Evolutionary conservation across 306 rosid species (phyloP).

Genomic region (Malus orientalis): DNA sequence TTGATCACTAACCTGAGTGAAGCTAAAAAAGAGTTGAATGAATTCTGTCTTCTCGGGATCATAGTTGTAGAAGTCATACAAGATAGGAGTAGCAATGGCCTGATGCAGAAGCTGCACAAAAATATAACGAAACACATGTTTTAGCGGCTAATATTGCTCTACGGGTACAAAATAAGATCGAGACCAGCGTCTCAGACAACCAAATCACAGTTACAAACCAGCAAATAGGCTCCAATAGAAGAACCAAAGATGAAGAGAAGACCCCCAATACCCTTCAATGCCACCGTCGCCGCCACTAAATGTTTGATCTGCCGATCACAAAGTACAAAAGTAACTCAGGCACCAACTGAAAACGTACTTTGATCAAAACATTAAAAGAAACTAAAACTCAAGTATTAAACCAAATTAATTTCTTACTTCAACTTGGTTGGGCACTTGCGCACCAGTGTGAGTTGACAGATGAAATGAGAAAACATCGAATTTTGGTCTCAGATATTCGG

Average conservation of each 20-base stretch:
- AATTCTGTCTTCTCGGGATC: conserved; percentile 52
- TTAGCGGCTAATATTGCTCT: not conserved
- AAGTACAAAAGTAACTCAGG: conserved; percentile 4
- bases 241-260: conserved; percentile 52
- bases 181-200: not conserved
- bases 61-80: conserved; percentile 63
- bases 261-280: conserved; percentile 52
- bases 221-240: conserved; percentile 47
- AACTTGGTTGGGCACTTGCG: conserved; percentile 31
- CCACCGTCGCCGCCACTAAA: conserved; percentile 40
- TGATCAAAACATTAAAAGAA: not conserved
- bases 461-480: conserved; percentile 31
- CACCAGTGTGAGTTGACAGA: conserved; percentile 34
- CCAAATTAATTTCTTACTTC: conserved; percentile 29
- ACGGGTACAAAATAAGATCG: not conserved
- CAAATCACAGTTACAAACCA: conserved; percentile 28
- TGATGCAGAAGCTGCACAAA: conserved; percentile 52
- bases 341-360: not conserved
- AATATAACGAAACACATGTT: not conserved
- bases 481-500: conserved; percentile 41
- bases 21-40: conserved; percentile 46
- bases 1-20: conserved; percentile 43
- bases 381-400: not conserved
- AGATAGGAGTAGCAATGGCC: conserved; percentile 40
- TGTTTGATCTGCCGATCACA: conserved; percentile 33